A percentile compares a stretch with the other conserved stretches of the same genome.
Conservation (phyloP, 108 stramenopile genomes). For the Ochromonas danica region DNA sequence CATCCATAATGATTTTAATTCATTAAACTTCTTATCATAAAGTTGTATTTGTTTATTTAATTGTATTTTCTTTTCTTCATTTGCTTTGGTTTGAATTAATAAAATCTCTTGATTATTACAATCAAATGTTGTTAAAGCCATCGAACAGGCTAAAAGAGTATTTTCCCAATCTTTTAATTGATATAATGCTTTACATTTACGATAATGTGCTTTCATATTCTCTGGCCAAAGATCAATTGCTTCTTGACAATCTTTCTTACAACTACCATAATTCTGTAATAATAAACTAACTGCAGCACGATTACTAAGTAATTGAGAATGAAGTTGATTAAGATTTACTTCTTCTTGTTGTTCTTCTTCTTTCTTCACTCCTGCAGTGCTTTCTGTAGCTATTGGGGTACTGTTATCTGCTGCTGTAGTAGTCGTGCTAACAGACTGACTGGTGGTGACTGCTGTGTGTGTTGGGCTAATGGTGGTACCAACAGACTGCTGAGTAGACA, state of each 20-base stretch:
- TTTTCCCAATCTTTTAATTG: neutral
- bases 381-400: no score
- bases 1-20: neutral
- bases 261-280: neutral
- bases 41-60: neutral
- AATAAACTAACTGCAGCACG: neutral
- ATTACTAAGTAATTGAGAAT: constrained; percentile 9
- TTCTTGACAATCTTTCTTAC: neutral
- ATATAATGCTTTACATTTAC: neutral
- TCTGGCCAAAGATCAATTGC: neutral
- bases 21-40: neutral
- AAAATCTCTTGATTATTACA: no score
- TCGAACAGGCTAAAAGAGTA: neutral
- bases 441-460: no score
- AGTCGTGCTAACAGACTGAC: no score
- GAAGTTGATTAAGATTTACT: neutral
- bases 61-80: neutral
- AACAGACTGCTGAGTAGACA: no score
- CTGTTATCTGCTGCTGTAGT: no score
- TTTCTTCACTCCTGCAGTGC: no score
- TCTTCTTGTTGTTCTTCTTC: no score
- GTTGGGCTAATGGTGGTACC: no score
- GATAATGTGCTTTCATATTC: constrained; percentile 22
- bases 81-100: neutral
- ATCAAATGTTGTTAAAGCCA: neutral